phyloP scores from a whole-genome alignment of 345 rosid species.

The Punica granatum region DNA sequence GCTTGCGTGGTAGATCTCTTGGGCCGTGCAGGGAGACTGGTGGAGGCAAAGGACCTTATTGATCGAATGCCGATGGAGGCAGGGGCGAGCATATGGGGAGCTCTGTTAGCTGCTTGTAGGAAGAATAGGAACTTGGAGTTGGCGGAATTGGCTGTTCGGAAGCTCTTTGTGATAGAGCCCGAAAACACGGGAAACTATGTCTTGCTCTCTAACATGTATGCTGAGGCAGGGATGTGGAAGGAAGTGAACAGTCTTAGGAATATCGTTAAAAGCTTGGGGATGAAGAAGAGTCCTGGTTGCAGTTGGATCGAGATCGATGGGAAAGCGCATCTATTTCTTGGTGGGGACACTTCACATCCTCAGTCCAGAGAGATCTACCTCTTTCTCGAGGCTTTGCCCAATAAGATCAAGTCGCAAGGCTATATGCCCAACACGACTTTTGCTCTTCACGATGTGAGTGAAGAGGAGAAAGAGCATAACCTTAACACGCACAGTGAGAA shows the following conservation, averaged over 20 bases:
- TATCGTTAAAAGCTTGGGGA: slow-evolving; percentile 24
- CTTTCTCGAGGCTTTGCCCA: slow-evolving; percentile 21
- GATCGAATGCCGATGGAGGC: slow-evolving; percentile 47
- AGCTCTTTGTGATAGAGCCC: slow-evolving; percentile 51
- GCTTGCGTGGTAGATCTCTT: slow-evolving; percentile 52
- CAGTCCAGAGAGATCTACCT: slow-evolving; percentile 14
- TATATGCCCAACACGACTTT: slow-evolving; percentile 26
- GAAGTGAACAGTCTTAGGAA: slow-evolving; percentile 37
- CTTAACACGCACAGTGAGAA: slow-evolving; percentile 22
- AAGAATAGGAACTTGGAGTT: slow-evolving; percentile 28
- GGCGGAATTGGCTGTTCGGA: slow-evolving; percentile 30
- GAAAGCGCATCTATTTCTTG: slow-evolving; percentile 24
- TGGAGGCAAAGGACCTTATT: slow-evolving; percentile 34
- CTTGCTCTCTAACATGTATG: slow-evolving; percentile 51
- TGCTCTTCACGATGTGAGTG: slow-evolving; percentile 27
- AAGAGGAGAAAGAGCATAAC: slow-evolving; percentile 26
- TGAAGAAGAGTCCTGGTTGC: slow-evolving; percentile 34
- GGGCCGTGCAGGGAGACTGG: slow-evolving; percentile 48
- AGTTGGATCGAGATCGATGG: slow-evolving; percentile 35
- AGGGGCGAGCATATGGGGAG: slow-evolving; percentile 50
- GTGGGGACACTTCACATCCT: slow-evolving; percentile 25
- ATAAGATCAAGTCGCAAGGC: slow-evolving; percentile 20
- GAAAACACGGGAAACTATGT: slow-evolving; percentile 50
- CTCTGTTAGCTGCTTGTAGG: slow-evolving; percentile 43
- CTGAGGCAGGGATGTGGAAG: slow-evolving; percentile 55